Conservation (phyloP, 331 rosid genomes). For the Rhamnella rubrinervis region DNA sequence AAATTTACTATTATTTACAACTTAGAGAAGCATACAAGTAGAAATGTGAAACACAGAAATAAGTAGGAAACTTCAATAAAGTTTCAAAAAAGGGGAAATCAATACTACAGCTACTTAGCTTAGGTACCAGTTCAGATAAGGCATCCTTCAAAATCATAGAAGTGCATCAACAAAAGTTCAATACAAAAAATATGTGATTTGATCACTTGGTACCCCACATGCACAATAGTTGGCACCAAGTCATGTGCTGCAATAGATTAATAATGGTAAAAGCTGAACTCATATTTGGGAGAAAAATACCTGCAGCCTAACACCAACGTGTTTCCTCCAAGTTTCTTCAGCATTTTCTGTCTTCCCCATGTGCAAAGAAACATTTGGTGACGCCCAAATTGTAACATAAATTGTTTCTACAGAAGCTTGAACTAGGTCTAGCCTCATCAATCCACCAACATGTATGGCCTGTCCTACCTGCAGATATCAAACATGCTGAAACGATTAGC, state of each 20-base stretch:
- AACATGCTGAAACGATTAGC: constrained; percentile 6
- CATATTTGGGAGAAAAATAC: constrained; percentile 32
- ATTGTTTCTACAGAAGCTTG: constrained; percentile 76
- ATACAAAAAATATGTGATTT: neutral
- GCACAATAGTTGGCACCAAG: neutral
- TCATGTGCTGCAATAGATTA: neutral
- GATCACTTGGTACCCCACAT: neutral
- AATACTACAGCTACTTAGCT: too few relatives aligned
- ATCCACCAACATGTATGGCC: constrained; percentile 72
- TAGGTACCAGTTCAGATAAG: neutral
- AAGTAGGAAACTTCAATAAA: too few relatives aligned
- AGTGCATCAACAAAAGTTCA: neutral
- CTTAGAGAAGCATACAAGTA: too few relatives aligned
- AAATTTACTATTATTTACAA: neutral
- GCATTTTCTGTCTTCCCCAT: constrained; percentile 91
- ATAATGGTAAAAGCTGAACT: neutral
- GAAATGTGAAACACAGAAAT: too few relatives aligned
- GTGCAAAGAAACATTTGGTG: constrained; percentile 81
- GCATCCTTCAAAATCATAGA: neutral
- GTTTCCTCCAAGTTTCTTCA: constrained; percentile 80
- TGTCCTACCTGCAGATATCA: constrained; percentile 72
- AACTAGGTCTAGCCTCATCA: constrained; percentile 71
- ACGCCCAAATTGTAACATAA: constrained; percentile 84
- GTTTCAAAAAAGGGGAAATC: too few relatives aligned
- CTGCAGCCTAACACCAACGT: constrained; percentile 79